Evolutionary conservation across 257 asterid species (phyloP), one percentile per base, ranked within the genome.

Genomic region (Solanum tarijense): DNA sequence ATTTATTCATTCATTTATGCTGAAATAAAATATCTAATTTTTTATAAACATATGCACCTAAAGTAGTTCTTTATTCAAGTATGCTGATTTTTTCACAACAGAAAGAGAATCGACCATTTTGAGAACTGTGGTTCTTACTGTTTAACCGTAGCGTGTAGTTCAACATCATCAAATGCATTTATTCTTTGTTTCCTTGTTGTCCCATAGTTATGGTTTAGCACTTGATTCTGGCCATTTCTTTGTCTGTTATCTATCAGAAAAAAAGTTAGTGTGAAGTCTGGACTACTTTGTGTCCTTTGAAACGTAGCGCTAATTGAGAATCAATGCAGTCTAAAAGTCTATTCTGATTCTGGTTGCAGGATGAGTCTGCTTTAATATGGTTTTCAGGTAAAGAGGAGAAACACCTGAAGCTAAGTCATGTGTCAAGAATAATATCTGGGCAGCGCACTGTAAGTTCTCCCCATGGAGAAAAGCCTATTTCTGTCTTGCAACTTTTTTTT

Each of bases 311-410:
- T 52, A 75, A 81, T 46, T 48, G 43, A 75, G 27, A 78, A 62
- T 48, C 60, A 65, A 46, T 76, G 35, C 68, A 73, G 78, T 43
- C 46, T 86, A 36, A 69, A 66, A 58, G 18, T 65, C 25, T n/a
- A 31, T 60, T 79, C 13, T 86, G 29, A 73, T 31, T 46, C 31
- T 83, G 78, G 43, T 86, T 86, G 88, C 97, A 96, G 99, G 99
- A 96, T 86, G 99, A 96, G 90, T 91, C 98, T 89, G 93, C 94
- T 92, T 93, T 96, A 92, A 92, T 96, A 91, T 96, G 99, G 98
- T 94, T 92, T 91, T 95, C 98, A 10, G 98, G 98, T 87, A 96
- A 94, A 93, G 98, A 96, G 91, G 98, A 96, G 96, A 95, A 96
- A 91, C 96, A 92, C 88, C 98, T 96, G 72, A 94, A 94, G 90